Base-by-base conservation (phyloP, 1,284 basidiomycete genomes). In the Pholiota adiposa region DNA sequence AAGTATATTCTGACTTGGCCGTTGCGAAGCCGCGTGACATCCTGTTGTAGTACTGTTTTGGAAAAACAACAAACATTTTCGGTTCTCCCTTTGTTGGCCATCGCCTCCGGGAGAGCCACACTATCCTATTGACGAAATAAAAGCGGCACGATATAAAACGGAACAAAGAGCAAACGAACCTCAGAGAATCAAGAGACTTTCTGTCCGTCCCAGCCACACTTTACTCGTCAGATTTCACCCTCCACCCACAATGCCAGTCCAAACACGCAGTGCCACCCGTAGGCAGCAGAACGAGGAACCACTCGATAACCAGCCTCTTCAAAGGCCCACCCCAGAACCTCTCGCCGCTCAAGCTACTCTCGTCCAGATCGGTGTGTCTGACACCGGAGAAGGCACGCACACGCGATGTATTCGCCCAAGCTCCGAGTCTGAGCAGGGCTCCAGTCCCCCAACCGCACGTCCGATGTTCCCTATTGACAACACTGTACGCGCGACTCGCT, bases 331-430 rank as follows among this genome's bases (percentile, higher is more conserved):
- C 19, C 8, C 19, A 16, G 23, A 18, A 12, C 33, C 40, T 25
- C 29, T 46, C 16, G 29, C 36, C 43, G 38, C 54, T 16, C 43
- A 61, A 23, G 29, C 25, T 2, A 59, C 57, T 14, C 18, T 59
- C 23, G 18, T 53, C 19, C 31, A 55, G 29, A 54, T 56, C 12
- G 31, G 49, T 4, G 21, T 40, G 16, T 62, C 61, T 33, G 56
- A 52, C 25, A 62, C 61, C 1, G 57, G 57, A 6, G 9, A 56
- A 50, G 61, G 57, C 11, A 56, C 41, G 6, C 57, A 56, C n/a
- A 59, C 54, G 16, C 31, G 51, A 6, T 62, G 61, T 57, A 43
- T 43, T 21, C n/a, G 18, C 4, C 29, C 29, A 8, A 9, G 6
- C 21, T 21, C 19, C 21, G 40, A 43, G 8, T 21, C 19, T 43